Conservation (phyloP, 2,329 filamentous ascomycete genomes). For the Metarhizium rileyi region DNA sequence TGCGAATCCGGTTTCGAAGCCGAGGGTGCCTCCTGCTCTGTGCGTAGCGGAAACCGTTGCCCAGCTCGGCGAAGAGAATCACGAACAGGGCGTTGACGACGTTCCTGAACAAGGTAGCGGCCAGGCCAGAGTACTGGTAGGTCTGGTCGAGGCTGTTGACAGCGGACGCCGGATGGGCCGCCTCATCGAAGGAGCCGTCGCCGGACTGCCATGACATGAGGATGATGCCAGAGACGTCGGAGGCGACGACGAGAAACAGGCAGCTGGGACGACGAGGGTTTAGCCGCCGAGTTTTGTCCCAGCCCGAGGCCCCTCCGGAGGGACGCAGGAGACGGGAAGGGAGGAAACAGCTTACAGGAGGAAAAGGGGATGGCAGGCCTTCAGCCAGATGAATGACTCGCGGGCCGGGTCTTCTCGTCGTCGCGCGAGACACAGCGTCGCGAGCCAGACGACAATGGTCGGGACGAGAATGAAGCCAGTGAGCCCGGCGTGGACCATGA, state of each 20-base stretch:
- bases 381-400: not conserved
- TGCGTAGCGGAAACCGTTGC: not conserved
- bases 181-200: not conserved
- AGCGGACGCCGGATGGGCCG: not conserved
- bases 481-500: not conserved
- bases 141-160: not conserved
- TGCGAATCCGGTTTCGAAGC: not conserved
- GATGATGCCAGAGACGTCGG: not conserved
- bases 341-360: not conserved
- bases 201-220: not conserved
- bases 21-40: not conserved
- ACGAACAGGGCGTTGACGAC: not conserved
- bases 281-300: not conserved
- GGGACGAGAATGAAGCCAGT: not conserved
- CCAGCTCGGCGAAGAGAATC: not conserved
- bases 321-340: not conserved
- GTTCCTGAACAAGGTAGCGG: not conserved
- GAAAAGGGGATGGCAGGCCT: not conserved
- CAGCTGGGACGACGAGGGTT: not conserved
- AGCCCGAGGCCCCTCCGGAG: not conserved
- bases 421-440: not conserved
- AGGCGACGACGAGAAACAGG: not conserved
- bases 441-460: not conserved
- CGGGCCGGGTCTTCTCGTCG: not conserved
- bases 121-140: not conserved